Evolutionary conservation across 106 monocot species (phyloP).

Genomic region (Posidonia australis): DNA sequence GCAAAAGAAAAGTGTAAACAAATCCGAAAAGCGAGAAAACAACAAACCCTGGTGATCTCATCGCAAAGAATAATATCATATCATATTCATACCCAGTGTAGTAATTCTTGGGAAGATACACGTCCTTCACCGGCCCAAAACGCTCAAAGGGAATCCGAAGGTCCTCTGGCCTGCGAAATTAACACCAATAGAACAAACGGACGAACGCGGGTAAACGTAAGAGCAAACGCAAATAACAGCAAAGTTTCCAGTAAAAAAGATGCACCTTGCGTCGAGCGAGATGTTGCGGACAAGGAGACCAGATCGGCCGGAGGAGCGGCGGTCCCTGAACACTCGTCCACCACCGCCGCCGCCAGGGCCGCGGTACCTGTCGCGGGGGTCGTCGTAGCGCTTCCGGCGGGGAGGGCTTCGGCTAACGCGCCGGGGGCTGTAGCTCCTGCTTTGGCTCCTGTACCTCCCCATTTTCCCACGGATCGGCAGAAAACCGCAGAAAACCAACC

Average conservation of each 20-base stretch:
- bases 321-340: slow-evolving; percentile 17
- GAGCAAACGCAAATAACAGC: no score
- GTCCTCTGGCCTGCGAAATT: slow-evolving; percentile 16
- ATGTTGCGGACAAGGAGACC: slow-evolving; percentile 91
- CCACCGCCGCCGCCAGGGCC: slow-evolving; percentile 36
- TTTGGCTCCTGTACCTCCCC: slow-evolving; percentile 30
- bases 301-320: slow-evolving; percentile 43
- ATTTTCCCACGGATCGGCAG: no score
- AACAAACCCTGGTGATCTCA: not conserved
- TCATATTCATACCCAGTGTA: slow-evolving; percentile 31
- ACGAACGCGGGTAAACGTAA: no score
- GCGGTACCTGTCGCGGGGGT: slow-evolving; percentile 16
- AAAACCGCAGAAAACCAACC: no score
- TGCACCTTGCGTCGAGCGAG: slow-evolving; percentile 74
- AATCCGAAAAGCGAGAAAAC: no score
- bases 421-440: slow-evolving; percentile 24
- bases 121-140: slow-evolving; percentile 24
- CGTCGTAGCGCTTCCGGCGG: slow-evolving; percentile 1
- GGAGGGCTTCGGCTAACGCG: slow-evolving; percentile 11
- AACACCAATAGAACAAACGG: not conserved
- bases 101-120: slow-evolving; percentile 27
- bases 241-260: not conserved
- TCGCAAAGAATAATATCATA: no score
- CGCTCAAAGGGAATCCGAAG: slow-evolving; percentile 25
- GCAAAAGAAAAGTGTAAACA: no score